Conservation (phyloP, 768 basidiomycete species). For the Tephrocybe sp. region DNA sequence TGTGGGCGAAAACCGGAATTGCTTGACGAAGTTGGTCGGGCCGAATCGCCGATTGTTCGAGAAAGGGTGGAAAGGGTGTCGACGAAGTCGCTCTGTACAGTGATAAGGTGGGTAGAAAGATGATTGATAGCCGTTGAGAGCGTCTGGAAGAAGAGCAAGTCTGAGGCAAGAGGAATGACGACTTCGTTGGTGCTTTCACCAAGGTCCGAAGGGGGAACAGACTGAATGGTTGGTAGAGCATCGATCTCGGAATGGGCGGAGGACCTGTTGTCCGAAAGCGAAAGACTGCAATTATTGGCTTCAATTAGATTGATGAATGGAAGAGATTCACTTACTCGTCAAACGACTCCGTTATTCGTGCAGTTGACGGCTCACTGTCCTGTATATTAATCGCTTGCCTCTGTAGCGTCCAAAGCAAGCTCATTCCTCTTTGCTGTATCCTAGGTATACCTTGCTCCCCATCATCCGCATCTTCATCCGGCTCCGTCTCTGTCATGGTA, state of each 20-base stretch:
- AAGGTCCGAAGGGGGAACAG: background rate
- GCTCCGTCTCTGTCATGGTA: background rate
- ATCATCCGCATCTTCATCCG: slow-evolving; percentile 12
- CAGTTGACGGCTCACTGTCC: slow-evolving; percentile 1
- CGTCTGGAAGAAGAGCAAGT: slow-evolving; percentile 77
- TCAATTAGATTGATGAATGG: background rate
- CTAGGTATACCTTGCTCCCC: background rate
- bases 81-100: slow-evolving; percentile 51
- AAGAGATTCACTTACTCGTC: slow-evolving; percentile 9
- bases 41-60: slow-evolving; percentile 36
- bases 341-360: slow-evolving; percentile 6
- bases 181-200: slow-evolving; percentile 41
- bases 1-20: slow-evolving; percentile 42
- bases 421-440: slow-evolving; percentile 7
- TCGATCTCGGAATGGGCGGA: background rate
- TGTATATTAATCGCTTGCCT: slow-evolving; percentile 5
- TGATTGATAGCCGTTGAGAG: slow-evolving; percentile 61
- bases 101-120: slow-evolving; percentile 47
- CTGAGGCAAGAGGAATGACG: slow-evolving; percentile 78
- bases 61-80: slow-evolving; percentile 38
- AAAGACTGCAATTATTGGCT: background rate
- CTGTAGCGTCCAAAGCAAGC: slow-evolving; percentile 26
- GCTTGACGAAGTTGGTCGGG: slow-evolving; percentile 43
- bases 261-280: background rate
- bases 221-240: background rate